Evolutionary conservation across 352 stramenopile genomes (phyloP).

Genomic region (Phytophthora idaei): DNA sequence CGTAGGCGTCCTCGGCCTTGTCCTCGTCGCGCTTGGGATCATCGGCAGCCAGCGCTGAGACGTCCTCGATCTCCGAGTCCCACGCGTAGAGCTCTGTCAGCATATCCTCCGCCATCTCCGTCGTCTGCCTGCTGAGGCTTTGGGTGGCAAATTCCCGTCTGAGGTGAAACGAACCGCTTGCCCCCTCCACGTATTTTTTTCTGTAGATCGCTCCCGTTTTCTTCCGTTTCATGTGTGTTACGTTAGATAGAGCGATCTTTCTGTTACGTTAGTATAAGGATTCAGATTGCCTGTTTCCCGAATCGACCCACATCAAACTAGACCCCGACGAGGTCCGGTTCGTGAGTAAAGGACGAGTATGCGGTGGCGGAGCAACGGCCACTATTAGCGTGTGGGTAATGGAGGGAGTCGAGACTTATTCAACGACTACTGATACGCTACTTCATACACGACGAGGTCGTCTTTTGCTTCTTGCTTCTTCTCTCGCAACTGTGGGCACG

Average conservation of each 20-base stretch:
- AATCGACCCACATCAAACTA: too few species aligned
- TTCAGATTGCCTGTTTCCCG: not conserved
- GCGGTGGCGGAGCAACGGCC: too few species aligned
- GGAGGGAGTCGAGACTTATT: too few species aligned
- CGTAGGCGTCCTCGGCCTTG: conserved; percentile 71
- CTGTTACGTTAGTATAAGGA: conserved; percentile 3
- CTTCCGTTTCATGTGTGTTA: conserved; percentile 15
- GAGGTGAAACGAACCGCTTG: conserved; percentile 8
- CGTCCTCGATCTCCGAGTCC: conserved; percentile 71
- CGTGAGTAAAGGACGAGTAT: too few species aligned
- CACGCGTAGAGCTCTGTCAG: conserved; percentile 71
- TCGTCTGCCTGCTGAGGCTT: not conserved
- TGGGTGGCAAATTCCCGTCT: conserved; percentile 24
- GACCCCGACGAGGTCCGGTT: too few species aligned
- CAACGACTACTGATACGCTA: conserved; percentile 7
- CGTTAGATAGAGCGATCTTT: conserved; percentile 9
- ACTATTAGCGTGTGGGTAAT: too few species aligned
- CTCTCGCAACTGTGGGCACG: not conserved
- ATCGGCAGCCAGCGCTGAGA: conserved; percentile 43
- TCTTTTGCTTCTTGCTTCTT: not conserved
- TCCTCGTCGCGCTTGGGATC: conserved; percentile 75
- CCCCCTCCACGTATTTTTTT: conserved; percentile 30
- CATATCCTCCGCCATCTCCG: conserved; percentile 39
- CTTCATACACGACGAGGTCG: conserved; percentile 6
- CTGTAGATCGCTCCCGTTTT: conserved; percentile 23